Percentiles rank a stretch among this genome's conserved stretches.
These are phyloP conservation scores for Moringa oleifera DNA, from an alignment of 345 rosid species.

Conservation along the genomic window DNA sequence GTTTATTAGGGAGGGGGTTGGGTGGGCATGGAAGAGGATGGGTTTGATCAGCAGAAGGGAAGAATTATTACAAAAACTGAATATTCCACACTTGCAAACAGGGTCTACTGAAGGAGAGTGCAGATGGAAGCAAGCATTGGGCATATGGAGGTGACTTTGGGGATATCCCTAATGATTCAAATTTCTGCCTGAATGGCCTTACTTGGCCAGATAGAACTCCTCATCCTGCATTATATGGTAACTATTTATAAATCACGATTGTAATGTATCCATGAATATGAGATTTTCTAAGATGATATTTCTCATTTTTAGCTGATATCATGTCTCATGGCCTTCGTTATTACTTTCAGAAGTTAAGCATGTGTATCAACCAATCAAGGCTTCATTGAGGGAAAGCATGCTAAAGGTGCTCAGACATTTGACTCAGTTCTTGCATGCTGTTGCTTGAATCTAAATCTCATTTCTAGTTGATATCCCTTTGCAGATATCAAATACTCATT, in stretches of 20 bases:
- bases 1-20: no score
- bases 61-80: background rate
- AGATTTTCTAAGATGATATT: background rate
- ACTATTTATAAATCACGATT: slow-evolving; percentile 14
- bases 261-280: background rate
- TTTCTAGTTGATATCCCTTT: slow-evolving; percentile 21
- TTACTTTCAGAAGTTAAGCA: slow-evolving; percentile 78
- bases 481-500: slow-evolving; percentile 69
- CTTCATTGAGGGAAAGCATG: slow-evolving; percentile 34
- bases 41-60: no score
- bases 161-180: slow-evolving; percentile 87
- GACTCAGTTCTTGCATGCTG: slow-evolving; percentile 7
- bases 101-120: slow-evolving; percentile 42
- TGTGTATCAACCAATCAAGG: slow-evolving; percentile 83
- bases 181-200: slow-evolving; percentile 91
- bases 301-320: slow-evolving; percentile 17
- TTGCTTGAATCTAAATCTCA: slow-evolving; percentile 10
- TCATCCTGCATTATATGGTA: slow-evolving; percentile 93
- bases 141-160: slow-evolving; percentile 99
- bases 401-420: slow-evolving; percentile 46
- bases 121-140: slow-evolving; percentile 74
- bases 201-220: slow-evolving; percentile 94
- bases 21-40: no score
- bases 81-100: background rate
- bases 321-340: slow-evolving; percentile 16